Conservation (phyloP, 148 eudicot genomes). For the Amaranthus palmeri region DNA sequence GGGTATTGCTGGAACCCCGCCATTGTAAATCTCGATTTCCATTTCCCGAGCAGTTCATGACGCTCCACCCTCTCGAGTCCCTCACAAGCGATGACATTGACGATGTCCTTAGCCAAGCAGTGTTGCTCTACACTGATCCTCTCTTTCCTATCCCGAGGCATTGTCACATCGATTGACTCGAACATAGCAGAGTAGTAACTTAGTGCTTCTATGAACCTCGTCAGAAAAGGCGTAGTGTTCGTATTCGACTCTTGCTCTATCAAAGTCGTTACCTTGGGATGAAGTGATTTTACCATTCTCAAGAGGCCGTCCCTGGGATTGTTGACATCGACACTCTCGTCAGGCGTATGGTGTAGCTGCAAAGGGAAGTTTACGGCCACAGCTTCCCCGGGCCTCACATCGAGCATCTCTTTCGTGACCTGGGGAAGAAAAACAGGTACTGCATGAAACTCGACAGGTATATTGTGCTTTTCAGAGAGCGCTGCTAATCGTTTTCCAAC, state of each 20-base stretch:
- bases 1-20: slow-evolving; percentile 74
- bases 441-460: slow-evolving; percentile 65
- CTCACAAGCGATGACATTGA: slow-evolving; percentile 82
- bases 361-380: slow-evolving; percentile 84
- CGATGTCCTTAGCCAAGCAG: slow-evolving; percentile 83
- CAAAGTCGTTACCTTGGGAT: slow-evolving; percentile 71
- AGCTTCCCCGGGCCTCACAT: slow-evolving; percentile 68
- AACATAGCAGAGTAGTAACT: slow-evolving; percentile 86
- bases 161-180: slow-evolving; percentile 74
- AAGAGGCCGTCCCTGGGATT: slow-evolving; percentile 78
- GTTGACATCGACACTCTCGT: slow-evolving; percentile 81
- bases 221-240: slow-evolving; percentile 72
- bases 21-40: slow-evolving; percentile 88
- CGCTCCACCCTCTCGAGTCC: slow-evolving; percentile 84
- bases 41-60: slow-evolving; percentile 84
- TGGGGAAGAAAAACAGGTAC: slow-evolving; percentile 62
- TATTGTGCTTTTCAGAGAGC: slow-evolving; percentile 54
- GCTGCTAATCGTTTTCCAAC: slow-evolving; percentile 51
- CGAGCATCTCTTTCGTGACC: slow-evolving; percentile 61
- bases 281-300: slow-evolving; percentile 65
- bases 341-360: slow-evolving; percentile 89
- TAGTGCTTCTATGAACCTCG: slow-evolving; percentile 62
- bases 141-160: slow-evolving; percentile 62
- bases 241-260: slow-evolving; percentile 96
- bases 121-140: slow-evolving; percentile 75